Percentiles rank a stretch among this genome's conserved stretches.
Evolutionary conservation across 1,284 basidiomycete genomes (phyloP).

Genomic region (Cryptococcus depauperatus): DNA sequence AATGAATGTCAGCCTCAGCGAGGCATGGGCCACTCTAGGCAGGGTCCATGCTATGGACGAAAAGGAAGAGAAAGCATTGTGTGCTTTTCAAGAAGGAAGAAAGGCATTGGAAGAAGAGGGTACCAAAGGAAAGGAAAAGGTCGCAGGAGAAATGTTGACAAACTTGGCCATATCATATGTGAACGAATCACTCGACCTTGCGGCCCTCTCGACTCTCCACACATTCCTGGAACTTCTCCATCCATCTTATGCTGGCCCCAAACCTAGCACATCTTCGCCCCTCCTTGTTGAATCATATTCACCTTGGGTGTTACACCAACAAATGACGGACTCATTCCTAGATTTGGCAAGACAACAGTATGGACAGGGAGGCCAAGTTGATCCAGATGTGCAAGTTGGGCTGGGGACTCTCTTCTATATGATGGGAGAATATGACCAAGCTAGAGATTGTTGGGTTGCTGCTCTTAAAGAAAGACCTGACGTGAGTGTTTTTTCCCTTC

Average conservation of each 20-base stretch:
- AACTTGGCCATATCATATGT: constrained; percentile 94
- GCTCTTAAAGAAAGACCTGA: constrained; percentile 71
- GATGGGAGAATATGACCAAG: constrained; percentile 44
- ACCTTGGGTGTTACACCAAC: constrained; percentile 77
- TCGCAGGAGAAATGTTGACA: constrained; percentile 69
- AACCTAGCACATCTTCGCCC: neutral
- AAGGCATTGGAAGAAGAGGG: constrained; percentile 63
- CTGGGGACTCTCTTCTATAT: constrained; percentile 92
- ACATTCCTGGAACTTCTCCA: constrained; percentile 76
- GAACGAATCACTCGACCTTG: constrained; percentile 87
- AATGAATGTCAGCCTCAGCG: constrained; percentile 35
- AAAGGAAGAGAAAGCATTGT: constrained; percentile 51
- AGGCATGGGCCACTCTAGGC: constrained; percentile 88
- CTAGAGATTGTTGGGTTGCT: constrained; percentile 79
- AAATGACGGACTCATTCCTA: constrained; percentile 76
- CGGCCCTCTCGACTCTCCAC: constrained; percentile 77
- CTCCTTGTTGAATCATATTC: constrained; percentile 33
- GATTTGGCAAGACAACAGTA: constrained; percentile 74
- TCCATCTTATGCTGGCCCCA: constrained; percentile 50
- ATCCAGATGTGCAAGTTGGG: constrained; percentile 89
- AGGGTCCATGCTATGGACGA: constrained; percentile 96
- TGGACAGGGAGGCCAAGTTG: constrained; percentile 56
- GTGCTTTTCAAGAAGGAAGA: constrained; percentile 60
- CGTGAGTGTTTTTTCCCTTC: constrained; percentile 37
- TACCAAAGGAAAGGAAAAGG: constrained; percentile 51